Evolutionary conservation across 805 yeast genomes (phyloP).

Genomic region (Cyberlindnera xishuangbannaensis): DNA sequence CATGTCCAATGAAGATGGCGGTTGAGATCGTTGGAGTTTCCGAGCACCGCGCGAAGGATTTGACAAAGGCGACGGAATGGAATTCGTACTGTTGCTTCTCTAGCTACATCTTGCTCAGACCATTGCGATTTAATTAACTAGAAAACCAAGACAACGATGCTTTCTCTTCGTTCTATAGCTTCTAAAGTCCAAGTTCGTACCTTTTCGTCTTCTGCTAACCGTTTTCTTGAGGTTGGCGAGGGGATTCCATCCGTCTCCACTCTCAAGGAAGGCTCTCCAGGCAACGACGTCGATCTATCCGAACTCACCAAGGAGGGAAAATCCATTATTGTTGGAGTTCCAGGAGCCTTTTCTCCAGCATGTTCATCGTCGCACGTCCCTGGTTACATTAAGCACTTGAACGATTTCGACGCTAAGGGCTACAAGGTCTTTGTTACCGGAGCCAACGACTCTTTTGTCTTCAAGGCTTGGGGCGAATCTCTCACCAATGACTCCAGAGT

Average conservation of each 20-base stretch:
- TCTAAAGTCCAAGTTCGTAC: slow-evolving; percentile 12
- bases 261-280: slow-evolving; percentile 57
- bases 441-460: slow-evolving; percentile 85
- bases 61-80: too few species aligned
- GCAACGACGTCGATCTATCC: slow-evolving; percentile 52
- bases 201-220: slow-evolving; percentile 23
- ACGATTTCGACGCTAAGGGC: slow-evolving; percentile 61
- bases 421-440: slow-evolving; percentile 61
- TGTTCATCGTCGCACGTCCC: slow-evolving; percentile 72
- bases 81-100: too few species aligned
- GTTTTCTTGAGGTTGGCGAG: slow-evolving; percentile 49
- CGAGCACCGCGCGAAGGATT: too few species aligned
- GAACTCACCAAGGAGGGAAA: slow-evolving; percentile 41
- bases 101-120: too few species aligned
- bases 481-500: slow-evolving; percentile 18
- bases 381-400: slow-evolving; percentile 51
- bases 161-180: slow-evolving; percentile 6
- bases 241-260: slow-evolving; percentile 52
- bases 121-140: too few species aligned
- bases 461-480: slow-evolving; percentile 66
- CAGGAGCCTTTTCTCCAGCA: slow-evolving; percentile 79
- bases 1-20: too few species aligned
- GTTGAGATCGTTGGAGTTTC: too few species aligned
- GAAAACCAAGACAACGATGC: slow-evolving; percentile 5
- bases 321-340: slow-evolving; percentile 53